A percentile compares a stretch with the other conserved stretches of the same genome.
Conservation (phyloP, 768 basidiomycete species). For the Nevesoporus exiguus region DNA sequence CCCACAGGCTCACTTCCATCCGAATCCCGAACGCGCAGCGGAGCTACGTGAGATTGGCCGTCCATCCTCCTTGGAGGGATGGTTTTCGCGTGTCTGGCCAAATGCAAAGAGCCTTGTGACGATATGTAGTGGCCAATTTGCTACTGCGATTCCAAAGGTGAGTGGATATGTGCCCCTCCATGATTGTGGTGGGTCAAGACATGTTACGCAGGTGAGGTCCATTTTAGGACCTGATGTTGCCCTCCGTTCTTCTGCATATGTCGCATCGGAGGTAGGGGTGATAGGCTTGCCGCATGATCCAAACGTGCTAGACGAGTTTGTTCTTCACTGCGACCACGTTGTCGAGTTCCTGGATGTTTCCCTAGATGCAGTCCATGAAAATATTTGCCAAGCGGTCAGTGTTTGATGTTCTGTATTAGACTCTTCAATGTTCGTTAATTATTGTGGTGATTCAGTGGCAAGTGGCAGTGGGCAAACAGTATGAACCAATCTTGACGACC, state of each 20-base stretch:
- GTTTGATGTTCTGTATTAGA: neutral
- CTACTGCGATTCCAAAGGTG: slow-evolving; percentile 13
- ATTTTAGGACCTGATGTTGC: slow-evolving; percentile 9
- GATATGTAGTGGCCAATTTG: slow-evolving; percentile 11
- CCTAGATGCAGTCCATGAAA: neutral
- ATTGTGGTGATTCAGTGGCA: neutral
- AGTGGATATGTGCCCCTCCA: neutral
- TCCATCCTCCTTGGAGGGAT: slow-evolving; percentile 14
- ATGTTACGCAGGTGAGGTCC: slow-evolving; percentile 6
- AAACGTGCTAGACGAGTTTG: neutral
- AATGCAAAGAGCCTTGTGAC: neutral
- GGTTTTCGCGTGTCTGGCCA: slow-evolving; percentile 20
- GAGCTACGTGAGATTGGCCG: slow-evolving; percentile 17
- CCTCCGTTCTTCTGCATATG: slow-evolving; percentile 8
- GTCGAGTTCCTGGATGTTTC: neutral
- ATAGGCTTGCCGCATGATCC: slow-evolving; percentile 1
- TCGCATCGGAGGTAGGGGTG: slow-evolving; percentile 2
- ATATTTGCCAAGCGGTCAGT: neutral
- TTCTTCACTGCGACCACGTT: neutral
- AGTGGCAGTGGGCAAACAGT: neutral
- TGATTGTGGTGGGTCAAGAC: neutral
- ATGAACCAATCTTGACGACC: slow-evolving; percentile 22
- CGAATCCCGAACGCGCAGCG: slow-evolving; percentile 15
- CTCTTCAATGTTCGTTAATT: neutral
- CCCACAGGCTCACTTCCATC: slow-evolving; percentile 8